Base-by-base conservation (phyloP, 176 grass and related monocot genomes). In the Raddia distichophylla region DNA sequence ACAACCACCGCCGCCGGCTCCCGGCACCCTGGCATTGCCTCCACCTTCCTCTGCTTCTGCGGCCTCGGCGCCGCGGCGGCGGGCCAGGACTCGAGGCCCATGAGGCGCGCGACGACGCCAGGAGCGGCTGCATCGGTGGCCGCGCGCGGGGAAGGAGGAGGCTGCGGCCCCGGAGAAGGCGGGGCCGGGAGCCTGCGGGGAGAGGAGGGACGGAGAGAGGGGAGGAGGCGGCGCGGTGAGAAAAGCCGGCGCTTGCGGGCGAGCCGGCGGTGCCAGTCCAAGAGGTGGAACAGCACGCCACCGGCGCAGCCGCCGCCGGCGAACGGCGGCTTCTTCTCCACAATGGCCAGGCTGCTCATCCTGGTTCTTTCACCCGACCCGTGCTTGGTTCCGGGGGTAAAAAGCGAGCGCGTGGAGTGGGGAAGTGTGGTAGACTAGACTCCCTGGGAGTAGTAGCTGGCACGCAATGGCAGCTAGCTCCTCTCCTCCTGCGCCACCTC, bases 51-150 rank as follows among this genome's bases (percentile, higher is more conserved):
- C 72, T 93, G 89, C 80, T 98, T 98, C 69, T 89, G 88, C 77
- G 90, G 93, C 46, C 89, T 78, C 16, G 54, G 70, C 48, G 54
- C 64, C 6, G 74, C 60, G 7, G 69, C 9, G 20, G 79, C 63
- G 6, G 93, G 96, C 93, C 90, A 95, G 12, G 86, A 85, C 11
- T 98, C 90, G 5, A 98, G 91, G 75, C 96, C 96, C 96, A 98
- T 98, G 80, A 98, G 89, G 35, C 90, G 82, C 46, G 96, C 96
- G 71, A 98, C 90, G 84, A 98, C 79, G 35, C 96, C 82, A 6
- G 96, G 90, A 9, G 78, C 40, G 49, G 73, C n/a, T 1, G 49
- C 77, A 63, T 73, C 88, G 33, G 1, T 5, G 15, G 63, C 8
- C 7, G 3, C 4, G 48, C 1, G 40, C 32, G 42, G n/a, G 5